A percentile compares a stretch with the other conserved stretches of the same genome.
phyloP scores from a whole-genome alignment of 202 grass and related monocot species.

The Digitaria exilis region DNA sequence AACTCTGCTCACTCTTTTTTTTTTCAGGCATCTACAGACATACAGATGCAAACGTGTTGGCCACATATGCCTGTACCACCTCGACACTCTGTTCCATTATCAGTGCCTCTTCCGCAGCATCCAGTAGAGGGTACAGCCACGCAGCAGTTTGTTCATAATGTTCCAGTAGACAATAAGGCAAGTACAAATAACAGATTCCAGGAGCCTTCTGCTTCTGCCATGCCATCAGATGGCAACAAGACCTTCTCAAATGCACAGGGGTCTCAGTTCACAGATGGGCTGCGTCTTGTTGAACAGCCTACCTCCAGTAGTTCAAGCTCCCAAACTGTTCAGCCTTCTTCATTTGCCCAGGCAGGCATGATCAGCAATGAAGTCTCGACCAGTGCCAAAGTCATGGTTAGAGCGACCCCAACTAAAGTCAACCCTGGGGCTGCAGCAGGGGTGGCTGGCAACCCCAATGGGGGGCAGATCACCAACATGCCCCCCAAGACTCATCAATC shows the following conservation, averaged over 20 bases:
- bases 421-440: conserved; percentile 42
- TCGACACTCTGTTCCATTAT: conserved; percentile 72
- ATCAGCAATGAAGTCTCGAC: conserved; percentile 61
- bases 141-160: conserved; percentile 61
- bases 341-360: conserved; percentile 30
- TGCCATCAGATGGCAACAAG: conserved; percentile 53
- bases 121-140: conserved; percentile 54
- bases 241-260: conserved; percentile 47
- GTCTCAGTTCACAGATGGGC: conserved; percentile 55
- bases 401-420: conserved; percentile 34
- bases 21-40: conserved; percentile 76
- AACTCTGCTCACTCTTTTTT: conserved; percentile 19
- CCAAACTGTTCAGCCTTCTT: conserved; percentile 59
- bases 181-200: conserved; percentile 61
- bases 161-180: conserved; percentile 43
- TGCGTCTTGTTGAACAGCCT: conserved; percentile 56
- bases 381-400: conserved; percentile 50
- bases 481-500: conserved; percentile 50
- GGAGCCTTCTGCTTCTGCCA: conserved; percentile 42
- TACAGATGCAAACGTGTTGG: conserved; percentile 94
- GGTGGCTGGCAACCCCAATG: conserved; percentile 43
- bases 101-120: conserved; percentile 82
- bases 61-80: conserved; percentile 80
- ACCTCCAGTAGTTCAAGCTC: conserved; percentile 46
- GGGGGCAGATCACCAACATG: conserved; percentile 37